Percentiles rank a stretch among this genome's conserved stretches.
phyloP scores from a whole-genome alignment of 768 basidiomycete genomes.

The Leccinellum albellum region DNA sequence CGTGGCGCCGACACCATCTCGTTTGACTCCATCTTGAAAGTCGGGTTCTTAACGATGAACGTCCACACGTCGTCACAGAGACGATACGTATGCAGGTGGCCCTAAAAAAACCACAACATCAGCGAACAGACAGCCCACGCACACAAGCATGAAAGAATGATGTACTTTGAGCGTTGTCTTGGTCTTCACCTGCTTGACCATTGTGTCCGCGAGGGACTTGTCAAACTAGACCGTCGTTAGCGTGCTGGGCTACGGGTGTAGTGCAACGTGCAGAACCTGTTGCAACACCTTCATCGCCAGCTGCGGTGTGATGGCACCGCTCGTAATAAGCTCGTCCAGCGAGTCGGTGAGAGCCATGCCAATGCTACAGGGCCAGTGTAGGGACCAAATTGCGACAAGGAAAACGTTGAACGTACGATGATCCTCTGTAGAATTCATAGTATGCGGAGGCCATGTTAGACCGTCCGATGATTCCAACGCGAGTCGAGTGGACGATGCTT shows the following conservation, averaged over 20 bases:
- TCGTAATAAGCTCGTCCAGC: constrained; percentile 96
- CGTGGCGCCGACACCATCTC: constrained; percentile 68
- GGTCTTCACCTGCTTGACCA: constrained; percentile 90
- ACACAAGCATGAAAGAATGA: constrained; percentile 11
- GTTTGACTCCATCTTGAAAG: constrained; percentile 94
- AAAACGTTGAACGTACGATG: constrained; percentile 58
- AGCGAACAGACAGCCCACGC: neutral
- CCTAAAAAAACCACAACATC: constrained; percentile 41
- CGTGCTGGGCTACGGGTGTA: neutral
- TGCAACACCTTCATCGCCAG: constrained; percentile 98
- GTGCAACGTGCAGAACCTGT: constrained; percentile 59
- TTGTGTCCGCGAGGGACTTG: constrained; percentile 88
- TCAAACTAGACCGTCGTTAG: constrained; percentile 67
- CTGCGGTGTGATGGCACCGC: constrained; percentile 94
- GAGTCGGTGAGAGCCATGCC: constrained; percentile 98
- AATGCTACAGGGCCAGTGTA: constrained; percentile 52
- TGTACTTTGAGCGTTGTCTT: constrained; percentile 90
- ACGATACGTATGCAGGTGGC: constrained; percentile 88
- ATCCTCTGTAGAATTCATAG: constrained; percentile 91
- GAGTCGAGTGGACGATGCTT: constrained; percentile 4
- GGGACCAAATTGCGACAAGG: neutral
- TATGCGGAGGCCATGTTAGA: constrained; percentile 72
- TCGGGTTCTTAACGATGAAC: constrained; percentile 90
- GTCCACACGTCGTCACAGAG: constrained; percentile 98
- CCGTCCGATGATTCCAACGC: constrained; percentile 4